Conservation (phyloP, 768 basidiomycete genomes). For the Ramaria rubella region DNA sequence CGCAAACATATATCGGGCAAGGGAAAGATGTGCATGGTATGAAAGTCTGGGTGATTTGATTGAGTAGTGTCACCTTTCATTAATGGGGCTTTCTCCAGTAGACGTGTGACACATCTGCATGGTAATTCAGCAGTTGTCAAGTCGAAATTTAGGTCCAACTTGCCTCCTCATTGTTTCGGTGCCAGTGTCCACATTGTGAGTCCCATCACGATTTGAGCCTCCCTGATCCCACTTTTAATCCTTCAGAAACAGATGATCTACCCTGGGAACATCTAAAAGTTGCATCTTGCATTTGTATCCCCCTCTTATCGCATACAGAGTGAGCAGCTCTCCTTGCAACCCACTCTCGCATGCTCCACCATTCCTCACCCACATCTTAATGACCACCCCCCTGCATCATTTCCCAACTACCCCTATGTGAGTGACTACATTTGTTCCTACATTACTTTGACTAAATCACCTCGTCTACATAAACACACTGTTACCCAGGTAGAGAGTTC, state of each 20-base stretch:
- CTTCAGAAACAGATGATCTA: slow-evolving; percentile 69
- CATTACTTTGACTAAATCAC: too few species aligned
- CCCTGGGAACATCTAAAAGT: slow-evolving; percentile 70
- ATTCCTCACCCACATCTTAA: too few species aligned
- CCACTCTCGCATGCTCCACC: too few species aligned
- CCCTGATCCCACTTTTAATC: neutral
- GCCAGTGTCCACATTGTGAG: slow-evolving; percentile 86
- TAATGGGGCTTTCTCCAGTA: slow-evolving; percentile 23
- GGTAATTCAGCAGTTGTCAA: slow-evolving; percentile 94
- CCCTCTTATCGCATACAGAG: slow-evolving; percentile 7
- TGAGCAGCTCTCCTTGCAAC: too few species aligned
- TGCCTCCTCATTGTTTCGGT: slow-evolving; percentile 92
- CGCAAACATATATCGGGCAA: slow-evolving; percentile 97
- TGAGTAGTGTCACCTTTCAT: neutral
- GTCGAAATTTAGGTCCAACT: slow-evolving; percentile 92
- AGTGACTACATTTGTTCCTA: too few species aligned
- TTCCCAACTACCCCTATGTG: too few species aligned
- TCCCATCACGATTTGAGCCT: slow-evolving; percentile 18
- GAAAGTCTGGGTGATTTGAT: slow-evolving; percentile 92
- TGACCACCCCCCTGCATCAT: too few species aligned
- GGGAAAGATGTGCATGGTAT: slow-evolving; percentile 90
- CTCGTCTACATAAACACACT: too few species aligned
- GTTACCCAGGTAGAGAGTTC: too few species aligned
- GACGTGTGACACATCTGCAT: slow-evolving; percentile 89
- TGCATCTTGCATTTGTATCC: slow-evolving; percentile 10